Base-by-base conservation (phyloP, 176 grass and related monocot genomes). In the Poa annua region DNA sequence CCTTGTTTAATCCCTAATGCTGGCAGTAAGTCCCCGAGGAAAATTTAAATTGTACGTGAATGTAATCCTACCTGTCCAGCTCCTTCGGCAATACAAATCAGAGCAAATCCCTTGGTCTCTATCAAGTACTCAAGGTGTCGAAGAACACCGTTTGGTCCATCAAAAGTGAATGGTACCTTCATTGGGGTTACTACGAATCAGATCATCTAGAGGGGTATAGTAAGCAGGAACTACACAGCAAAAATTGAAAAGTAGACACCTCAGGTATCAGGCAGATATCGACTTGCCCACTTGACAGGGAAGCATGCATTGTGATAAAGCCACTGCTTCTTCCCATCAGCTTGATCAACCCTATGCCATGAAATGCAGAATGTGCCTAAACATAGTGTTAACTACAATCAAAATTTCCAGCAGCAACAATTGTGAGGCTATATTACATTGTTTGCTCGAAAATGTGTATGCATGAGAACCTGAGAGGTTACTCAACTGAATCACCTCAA, bases 221-320 rank as follows among this genome's bases (percentile, higher is more conserved):
- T 39, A 84, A 88, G 42, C 52, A 41, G 61, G 71, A 72, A 75
- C 45, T 75, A 47, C 79, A 66, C 42, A 74, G 19, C 45, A 73
- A 42, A 77, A 86, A 63, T 84, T 77, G 39, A 78, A 84, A 47
- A 81, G 44, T 80, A 77, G 72, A 70, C 81, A 96, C 96, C 96
- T 99, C 96, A 56, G 96, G 96, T 63, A 96, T 99, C 52, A 99
- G 59, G 81, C 96, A 96, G 11, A 99, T 84, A 90, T 99, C 96
- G 39, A 92, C 94, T 80, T 99, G 96, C 22, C 96, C 96, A 75
- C 96, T 99, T 59, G 93, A 93, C 67, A 99, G 89, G 54, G 96
- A 93, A 82, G 96, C 96, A 90, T 99, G 89, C 96, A 99, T 99
- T 70, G 96, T 94, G 57, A 99, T 99, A 62, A 99, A 96, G 21